Evolutionary conservation across 441 rosid species (phyloP), one percentile per base, ranked within the genome.

Genomic region (Brassica balearica): DNA sequence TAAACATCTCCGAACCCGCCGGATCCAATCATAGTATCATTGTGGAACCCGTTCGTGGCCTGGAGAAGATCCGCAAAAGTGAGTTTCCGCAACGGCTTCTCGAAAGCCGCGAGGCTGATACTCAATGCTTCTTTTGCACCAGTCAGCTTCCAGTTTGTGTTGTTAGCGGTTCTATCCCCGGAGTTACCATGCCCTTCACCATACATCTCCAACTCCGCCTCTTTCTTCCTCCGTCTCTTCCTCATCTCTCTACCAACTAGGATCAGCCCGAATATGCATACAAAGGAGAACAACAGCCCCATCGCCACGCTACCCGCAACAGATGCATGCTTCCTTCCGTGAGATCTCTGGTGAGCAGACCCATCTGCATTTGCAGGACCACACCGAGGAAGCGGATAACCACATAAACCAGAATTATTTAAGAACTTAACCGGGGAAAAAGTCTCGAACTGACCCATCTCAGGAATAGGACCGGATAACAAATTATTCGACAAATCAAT

Each of bases 1-100:
- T 94, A 96, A 8, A 96, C 99, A 62, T 96, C 97, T 41, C 99
- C 99, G 38, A 96, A 93, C 72, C 99, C 99, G 23, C 99, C 99
- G 0, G 93, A 91, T 22, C 99, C 99, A 20, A 92, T 90, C 46
- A 96, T 84, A 81, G 91, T 89, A 74, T 93, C 91, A n/a, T 90
- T 46, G 62, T 84, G 88, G 83, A 96, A 96, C 59, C 93, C 94
- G 59, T 91, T 88, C 0, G 99, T 92, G 2, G 99, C 99, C 55
- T 94, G 91, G 5, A 94, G 91, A 77, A 96, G 96, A 85, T 94
- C 97, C 0, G 96, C 95, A 68, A 94, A 94, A 20, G 96, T 94
- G 58, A 96, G 92, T 80, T 90, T 96, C 71, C 85, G 76, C 61
- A 94, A 79, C 1, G 95, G 97, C 76, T 92, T 94, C 82, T 90